A percentile compares a stretch with the other conserved stretches of the same genome.
These are phyloP conservation scores for Cercophora sp. DNA, from an alignment of 495 filamentous ascomycete genomes.

Conservation along the genomic window DNA sequence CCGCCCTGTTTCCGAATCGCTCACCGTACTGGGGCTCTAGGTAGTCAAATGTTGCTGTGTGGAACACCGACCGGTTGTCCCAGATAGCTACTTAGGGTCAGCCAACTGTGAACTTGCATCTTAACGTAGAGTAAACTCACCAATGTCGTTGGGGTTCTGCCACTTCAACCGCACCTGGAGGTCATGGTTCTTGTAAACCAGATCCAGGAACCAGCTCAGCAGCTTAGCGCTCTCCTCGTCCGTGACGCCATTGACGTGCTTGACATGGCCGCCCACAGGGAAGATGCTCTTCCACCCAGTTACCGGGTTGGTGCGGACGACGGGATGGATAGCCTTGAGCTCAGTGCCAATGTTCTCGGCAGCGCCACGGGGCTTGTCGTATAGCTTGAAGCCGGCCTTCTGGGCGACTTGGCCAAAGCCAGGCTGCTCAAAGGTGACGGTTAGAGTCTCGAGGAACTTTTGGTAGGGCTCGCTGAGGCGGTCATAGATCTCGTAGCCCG, in stretches of 20 bases:
- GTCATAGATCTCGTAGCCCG: slow-evolving; percentile 72
- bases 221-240: slow-evolving; percentile 57
- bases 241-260: slow-evolving; percentile 61
- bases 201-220: slow-evolving; percentile 53
- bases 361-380: slow-evolving; percentile 54
- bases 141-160: slow-evolving; percentile 57
- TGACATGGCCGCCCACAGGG: slow-evolving; percentile 57
- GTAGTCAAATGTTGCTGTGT: slow-evolving; percentile 66
- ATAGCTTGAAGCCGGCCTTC: slow-evolving; percentile 51
- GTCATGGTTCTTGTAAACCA: slow-evolving; percentile 71
- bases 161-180: slow-evolving; percentile 66
- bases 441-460: slow-evolving; percentile 63
- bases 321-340: slow-evolving; percentile 60
- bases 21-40: slow-evolving; percentile 49
- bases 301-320: slow-evolving; percentile 72
- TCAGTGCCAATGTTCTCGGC: slow-evolving; percentile 61
- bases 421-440: slow-evolving; percentile 60
- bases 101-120: neutral
- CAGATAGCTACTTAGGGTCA: slow-evolving; percentile 56
- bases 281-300: slow-evolving; percentile 75
- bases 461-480: slow-evolving; percentile 61
- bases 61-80: slow-evolving; percentile 69
- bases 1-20: slow-evolving; percentile 57
- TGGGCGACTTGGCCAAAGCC: slow-evolving; percentile 53
- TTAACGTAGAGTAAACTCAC: slow-evolving; percentile 12